Conservation (phyloP, 331 rosid genomes). For the Malus hybrid region DNA sequence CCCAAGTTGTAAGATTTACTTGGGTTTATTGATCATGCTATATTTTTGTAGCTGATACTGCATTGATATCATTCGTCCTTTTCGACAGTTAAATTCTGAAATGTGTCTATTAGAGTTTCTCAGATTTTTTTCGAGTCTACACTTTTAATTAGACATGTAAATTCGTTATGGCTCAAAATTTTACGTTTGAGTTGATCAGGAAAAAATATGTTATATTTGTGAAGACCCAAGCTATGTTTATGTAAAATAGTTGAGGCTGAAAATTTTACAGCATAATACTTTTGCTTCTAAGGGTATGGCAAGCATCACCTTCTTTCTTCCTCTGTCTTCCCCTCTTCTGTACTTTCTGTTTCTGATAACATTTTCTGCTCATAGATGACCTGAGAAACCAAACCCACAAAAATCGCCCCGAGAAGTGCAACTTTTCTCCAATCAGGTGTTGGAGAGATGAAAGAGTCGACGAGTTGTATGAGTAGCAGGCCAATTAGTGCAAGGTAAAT, state of each 20-base stretch:
- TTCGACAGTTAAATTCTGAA: not conserved
- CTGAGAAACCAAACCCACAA: slow-evolving; percentile 66
- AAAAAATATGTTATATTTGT: not conserved
- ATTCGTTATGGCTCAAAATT: not conserved
- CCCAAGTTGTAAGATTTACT: slow-evolving; percentile 56
- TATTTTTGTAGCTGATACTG: slow-evolving; percentile 6
- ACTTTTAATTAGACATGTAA: not conserved
- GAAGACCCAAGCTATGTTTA: slow-evolving; percentile 3
- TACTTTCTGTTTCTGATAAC: slow-evolving; percentile 40
- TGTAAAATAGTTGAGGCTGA: not conserved
- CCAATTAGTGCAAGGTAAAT: slow-evolving; percentile 69
- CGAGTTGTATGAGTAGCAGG: slow-evolving; percentile 44
- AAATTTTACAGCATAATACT: slow-evolving; percentile 2
- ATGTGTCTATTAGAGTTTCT: not conserved
- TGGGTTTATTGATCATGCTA: slow-evolving; percentile 66
- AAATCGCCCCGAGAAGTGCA: slow-evolving; percentile 61
- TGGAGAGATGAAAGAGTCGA: slow-evolving; percentile 49
- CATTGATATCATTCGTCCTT: not conserved
- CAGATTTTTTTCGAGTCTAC: not conserved
- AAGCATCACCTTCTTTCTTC: slow-evolving; percentile 43
- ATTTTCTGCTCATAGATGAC: slow-evolving; percentile 67
- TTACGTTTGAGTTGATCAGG: not conserved
- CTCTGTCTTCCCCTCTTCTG: slow-evolving; percentile 25
- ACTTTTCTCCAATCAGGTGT: slow-evolving; percentile 70
- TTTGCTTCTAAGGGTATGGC: not conserved